These are phyloP conservation scores for Crucibulum laeve DNA, from an alignment of 768 basidiomycete genomes.

Conservation along the genomic window DNA sequence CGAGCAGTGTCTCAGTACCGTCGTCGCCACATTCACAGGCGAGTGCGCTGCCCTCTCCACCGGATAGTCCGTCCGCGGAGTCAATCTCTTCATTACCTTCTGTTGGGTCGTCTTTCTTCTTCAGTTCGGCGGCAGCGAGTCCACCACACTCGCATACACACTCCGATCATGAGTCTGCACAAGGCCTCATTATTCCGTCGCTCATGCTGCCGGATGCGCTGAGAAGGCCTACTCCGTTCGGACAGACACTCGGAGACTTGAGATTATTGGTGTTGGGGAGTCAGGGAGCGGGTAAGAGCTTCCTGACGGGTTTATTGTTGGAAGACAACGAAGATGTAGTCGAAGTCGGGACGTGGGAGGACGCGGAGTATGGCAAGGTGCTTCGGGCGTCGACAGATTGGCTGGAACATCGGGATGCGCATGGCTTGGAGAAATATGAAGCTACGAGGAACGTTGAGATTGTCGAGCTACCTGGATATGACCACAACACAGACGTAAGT, in stretches of 20 bases:
- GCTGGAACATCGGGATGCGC: constrained; percentile 60
- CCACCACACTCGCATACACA: constrained; percentile 43
- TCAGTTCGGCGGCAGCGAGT: constrained; percentile 58
- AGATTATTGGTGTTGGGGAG: constrained; percentile 51
- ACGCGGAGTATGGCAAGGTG: constrained; percentile 34
- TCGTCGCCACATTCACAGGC: constrained; percentile 48
- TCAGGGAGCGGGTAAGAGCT: constrained; percentile 37
- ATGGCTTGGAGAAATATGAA: constrained; percentile 65
- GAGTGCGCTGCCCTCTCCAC: constrained; percentile 48
- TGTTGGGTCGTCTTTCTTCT: constrained; percentile 63
- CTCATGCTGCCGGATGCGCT: constrained; percentile 58
- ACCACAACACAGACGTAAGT: constrained; percentile 42
- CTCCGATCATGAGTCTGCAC: constrained; percentile 30
- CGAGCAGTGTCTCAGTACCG: too few species aligned
- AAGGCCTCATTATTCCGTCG: constrained; percentile 68
- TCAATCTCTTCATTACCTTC: constrained; percentile 62
- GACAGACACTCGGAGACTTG: constrained; percentile 63
- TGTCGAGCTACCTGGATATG: constrained; percentile 42
- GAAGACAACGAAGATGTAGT: constrained; percentile 69
- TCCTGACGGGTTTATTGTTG: constrained; percentile 44
- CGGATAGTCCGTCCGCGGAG: constrained; percentile 38
- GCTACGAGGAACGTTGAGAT: constrained; percentile 64
- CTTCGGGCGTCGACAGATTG: constrained; percentile 67
- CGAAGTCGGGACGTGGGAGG: constrained; percentile 57
- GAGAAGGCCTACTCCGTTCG: constrained; percentile 61